Percentiles rank a stretch among this genome's conserved stretches.
Evolutionary conservation across 331 rosid species (phyloP).

Genomic region (Quercus lobata): DNA sequence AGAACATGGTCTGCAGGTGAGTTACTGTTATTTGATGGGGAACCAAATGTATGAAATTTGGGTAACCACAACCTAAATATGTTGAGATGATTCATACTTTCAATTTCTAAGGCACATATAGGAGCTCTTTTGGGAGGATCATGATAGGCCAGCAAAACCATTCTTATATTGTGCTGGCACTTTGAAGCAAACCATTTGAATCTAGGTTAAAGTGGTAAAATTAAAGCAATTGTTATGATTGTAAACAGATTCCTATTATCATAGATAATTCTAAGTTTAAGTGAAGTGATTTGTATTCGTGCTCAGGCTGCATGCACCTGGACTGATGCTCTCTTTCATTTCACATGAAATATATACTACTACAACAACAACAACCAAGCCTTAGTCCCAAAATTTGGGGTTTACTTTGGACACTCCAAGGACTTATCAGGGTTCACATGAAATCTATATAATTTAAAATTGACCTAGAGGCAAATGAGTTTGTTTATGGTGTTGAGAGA

Average conservation of each 20-base stretch:
- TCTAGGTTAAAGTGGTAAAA: background rate
- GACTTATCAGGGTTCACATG: too few relatives aligned
- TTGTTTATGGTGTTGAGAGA: background rate
- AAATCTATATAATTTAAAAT: background rate
- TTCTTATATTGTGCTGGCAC: background rate
- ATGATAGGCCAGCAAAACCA: background rate
- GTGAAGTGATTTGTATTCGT: too few relatives aligned
- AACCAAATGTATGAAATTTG: background rate
- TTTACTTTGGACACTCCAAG: too few relatives aligned
- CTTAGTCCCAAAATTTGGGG: too few relatives aligned
- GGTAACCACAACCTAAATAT: background rate
- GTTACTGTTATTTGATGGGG: slow-evolving; percentile 3
- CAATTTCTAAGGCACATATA: background rate
- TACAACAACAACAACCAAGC: too few relatives aligned
- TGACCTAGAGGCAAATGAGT: background rate
- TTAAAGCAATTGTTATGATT: background rate
- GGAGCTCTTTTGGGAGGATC: background rate
- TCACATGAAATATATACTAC: background rate
- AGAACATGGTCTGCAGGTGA: slow-evolving; percentile 73
- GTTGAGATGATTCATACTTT: background rate
- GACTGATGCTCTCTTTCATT: background rate
- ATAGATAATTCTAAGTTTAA: too few relatives aligned
- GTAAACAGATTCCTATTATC: background rate
- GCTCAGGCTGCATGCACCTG: background rate
- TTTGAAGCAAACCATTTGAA: background rate